Conservation (phyloP, 805 yeast species). For the Cyberlindnera euphorbiae region DNA sequence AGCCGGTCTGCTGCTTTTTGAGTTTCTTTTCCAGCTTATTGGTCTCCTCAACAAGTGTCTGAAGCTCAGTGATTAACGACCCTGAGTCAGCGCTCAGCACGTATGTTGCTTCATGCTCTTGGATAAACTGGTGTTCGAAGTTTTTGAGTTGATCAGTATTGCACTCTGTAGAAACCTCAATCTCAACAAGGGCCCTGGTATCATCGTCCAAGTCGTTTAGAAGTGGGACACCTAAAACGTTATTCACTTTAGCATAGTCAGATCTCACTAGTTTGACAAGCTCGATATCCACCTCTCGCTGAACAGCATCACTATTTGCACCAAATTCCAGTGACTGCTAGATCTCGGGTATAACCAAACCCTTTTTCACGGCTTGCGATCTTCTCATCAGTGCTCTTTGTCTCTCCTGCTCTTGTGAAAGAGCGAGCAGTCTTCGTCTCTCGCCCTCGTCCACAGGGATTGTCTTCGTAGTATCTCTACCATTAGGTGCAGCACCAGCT, state of each 20-base stretch:
- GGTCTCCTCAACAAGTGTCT: conserved; percentile 12
- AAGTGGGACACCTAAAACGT: conserved; percentile 15
- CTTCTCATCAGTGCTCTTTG: conserved; percentile 31
- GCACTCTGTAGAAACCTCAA: conserved; percentile 12
- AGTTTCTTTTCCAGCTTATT: conserved; percentile 17
- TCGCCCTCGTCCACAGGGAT: conserved; percentile 22
- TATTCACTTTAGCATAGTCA: conserved; percentile 34
- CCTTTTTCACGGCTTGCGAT: conserved; percentile 43
- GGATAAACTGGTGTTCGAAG: conserved; percentile 11
- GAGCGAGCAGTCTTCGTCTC: conserved; percentile 12
- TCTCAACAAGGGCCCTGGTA: conserved; percentile 2
- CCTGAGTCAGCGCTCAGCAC: background rate
- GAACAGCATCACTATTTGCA: background rate
- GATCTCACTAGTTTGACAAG: conserved; percentile 34
- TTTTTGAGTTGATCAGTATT: conserved; percentile 4
- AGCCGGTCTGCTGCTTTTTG: conserved; percentile 10
- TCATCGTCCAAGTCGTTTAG: conserved; percentile 21
- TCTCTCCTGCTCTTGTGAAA: conserved; percentile 12
- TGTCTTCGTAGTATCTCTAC: too few species aligned
- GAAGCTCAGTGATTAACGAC: conserved; percentile 8
- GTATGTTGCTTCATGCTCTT: conserved; percentile 3
- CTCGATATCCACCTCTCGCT: conserved; percentile 28
- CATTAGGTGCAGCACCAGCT: conserved; percentile 1
- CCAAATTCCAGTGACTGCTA: background rate
- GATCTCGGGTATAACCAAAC: conserved; percentile 37